These are phyloP conservation scores for Leccinum subgranulosum DNA, from an alignment of 768 basidiomycete species.

Conservation along the genomic window DNA sequence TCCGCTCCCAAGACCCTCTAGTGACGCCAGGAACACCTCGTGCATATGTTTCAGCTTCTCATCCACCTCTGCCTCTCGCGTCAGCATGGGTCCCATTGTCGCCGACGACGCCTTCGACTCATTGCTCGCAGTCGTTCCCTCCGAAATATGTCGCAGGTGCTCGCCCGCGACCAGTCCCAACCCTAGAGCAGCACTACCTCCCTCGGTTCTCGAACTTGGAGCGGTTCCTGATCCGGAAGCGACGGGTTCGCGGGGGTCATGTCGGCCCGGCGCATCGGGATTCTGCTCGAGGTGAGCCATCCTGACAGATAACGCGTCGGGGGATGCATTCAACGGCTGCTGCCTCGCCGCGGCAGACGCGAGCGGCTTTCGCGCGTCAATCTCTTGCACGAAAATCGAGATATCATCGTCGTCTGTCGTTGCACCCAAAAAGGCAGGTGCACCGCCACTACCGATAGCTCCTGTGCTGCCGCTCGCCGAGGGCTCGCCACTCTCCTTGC, in stretches of 20 bases:
- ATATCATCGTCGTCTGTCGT: slow-evolving; percentile 74
- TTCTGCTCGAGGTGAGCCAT: not conserved
- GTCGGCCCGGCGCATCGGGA: slow-evolving; percentile 2
- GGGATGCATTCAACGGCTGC: not conserved
- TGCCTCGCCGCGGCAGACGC: slow-evolving; percentile 18
- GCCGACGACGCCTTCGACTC: slow-evolving; percentile 24
- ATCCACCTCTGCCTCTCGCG: slow-evolving; percentile 65
- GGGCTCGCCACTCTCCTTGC: slow-evolving; percentile 20
- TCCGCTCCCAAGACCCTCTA: slow-evolving; percentile 54
- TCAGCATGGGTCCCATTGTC: slow-evolving; percentile 52
- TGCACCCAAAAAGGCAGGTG: slow-evolving; percentile 43
- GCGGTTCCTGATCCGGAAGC: slow-evolving; percentile 4
- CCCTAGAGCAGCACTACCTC: slow-evolving; percentile 3
- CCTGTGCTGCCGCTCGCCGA: slow-evolving; percentile 19
- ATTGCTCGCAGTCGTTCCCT: slow-evolving; percentile 17
- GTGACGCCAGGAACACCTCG: slow-evolving; percentile 59
- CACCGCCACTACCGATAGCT: slow-evolving; percentile 11
- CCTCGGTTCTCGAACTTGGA: not conserved
- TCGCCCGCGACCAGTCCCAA: slow-evolving; percentile 19
- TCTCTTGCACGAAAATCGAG: slow-evolving; percentile 74
- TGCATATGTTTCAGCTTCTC: slow-evolving; percentile 64
- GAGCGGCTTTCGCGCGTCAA: slow-evolving; percentile 67
- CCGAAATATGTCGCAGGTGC: slow-evolving; percentile 16
- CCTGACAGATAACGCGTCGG: not conserved
- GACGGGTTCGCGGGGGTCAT: not conserved